A percentile compares a stretch with the other conserved stretches of the same genome.
These are phyloP conservation scores for Botrytis squamosa DNA, from an alignment of 2,329 filamentous ascomycete genomes.

Conservation along the genomic window DNA sequence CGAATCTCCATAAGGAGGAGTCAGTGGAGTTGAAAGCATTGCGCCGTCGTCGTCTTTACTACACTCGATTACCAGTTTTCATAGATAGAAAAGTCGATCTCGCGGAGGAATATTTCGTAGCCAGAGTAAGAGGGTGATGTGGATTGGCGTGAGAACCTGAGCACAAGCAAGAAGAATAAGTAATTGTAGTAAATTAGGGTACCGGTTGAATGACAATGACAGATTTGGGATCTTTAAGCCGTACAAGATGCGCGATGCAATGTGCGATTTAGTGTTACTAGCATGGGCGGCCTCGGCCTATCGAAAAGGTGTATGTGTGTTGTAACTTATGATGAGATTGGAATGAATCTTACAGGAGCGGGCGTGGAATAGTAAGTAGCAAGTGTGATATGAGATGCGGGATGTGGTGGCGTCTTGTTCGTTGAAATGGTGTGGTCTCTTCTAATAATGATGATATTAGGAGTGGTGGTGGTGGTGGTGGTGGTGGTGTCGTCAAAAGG, in stretches of 20 bases:
- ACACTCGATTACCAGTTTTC: conserved; percentile 26
- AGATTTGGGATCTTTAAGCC: conserved; percentile 10
- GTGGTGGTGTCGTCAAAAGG: not conserved
- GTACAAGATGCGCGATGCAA: conserved; percentile 21
- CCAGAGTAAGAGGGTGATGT: not conserved
- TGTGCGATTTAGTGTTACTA: conserved; percentile 18
- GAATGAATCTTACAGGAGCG: not conserved
- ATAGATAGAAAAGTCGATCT: conserved; percentile 2
- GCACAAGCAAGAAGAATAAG: not conserved
- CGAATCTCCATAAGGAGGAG: conserved; percentile 32
- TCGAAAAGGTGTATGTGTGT: conserved; percentile 8
- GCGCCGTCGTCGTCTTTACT: conserved; percentile 24
- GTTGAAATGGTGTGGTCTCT: not conserved
- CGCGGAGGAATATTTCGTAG: not conserved
- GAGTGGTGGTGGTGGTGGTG: not conserved
- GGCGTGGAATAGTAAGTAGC: not conserved
- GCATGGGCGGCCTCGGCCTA: conserved; percentile 16
- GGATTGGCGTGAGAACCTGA: not conserved
- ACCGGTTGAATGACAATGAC: conserved; percentile 1
- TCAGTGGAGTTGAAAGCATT: conserved; percentile 34
- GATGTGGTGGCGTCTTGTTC: conserved; percentile 9
- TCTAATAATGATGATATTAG: not conserved
- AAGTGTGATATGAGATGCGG: not conserved
- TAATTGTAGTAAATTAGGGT: conserved; percentile 7
- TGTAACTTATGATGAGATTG: conserved; percentile 1